Base-by-base conservation (phyloP, 2,329 filamentous ascomycete genomes). In the Basipetospora chlamydospora region DNA sequence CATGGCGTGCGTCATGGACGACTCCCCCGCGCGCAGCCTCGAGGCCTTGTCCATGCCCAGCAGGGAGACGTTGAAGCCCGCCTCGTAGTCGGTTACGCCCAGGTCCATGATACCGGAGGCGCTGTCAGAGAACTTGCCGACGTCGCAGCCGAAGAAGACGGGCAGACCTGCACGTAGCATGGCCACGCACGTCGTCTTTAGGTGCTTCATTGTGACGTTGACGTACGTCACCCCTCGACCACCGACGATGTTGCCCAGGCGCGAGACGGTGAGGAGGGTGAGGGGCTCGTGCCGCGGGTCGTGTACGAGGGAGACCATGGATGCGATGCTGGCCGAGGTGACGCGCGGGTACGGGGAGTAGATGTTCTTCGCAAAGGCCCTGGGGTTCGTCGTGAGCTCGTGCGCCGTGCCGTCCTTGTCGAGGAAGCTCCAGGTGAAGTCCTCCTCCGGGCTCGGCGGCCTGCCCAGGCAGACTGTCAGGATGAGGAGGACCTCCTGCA, bases 1-100 rank as follows among this genome's bases (percentile, higher is more conserved):
- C 86, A 93, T 93, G 4, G 86, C 86, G 49, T 93, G 86, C 1
- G 85, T 93, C 85, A 94, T 92, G 35, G 73, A 67, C 37, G 72
- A 79, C 58, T 92, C 85, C 9, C 81, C 76, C 0, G 77, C 78
- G 47, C 70, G 63, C 31, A 94, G 60, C 3, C 85, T 64, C 47
- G 84, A 70, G 1, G 80, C 79, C 58, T 93, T 93, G 48, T 63
- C 73, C 70, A 92, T 68, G 13, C 72, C 74, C 7, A 88, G 66
- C 17, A 92, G 63, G 38, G 65, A 67, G 42, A 85, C 67, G 47
- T 86, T 83, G 57, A 93, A 85, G n/a, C 82, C 85, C 1, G 92
- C 70, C 47, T 80, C 71, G 55, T 88, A 90, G 55, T 90, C 78
- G 48, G 79, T 73, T 4, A 93, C 62, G 2, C 70, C 66, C 1